Base-by-base conservation (phyloP, 257 asterid species). In the Salvia splendens region DNA sequence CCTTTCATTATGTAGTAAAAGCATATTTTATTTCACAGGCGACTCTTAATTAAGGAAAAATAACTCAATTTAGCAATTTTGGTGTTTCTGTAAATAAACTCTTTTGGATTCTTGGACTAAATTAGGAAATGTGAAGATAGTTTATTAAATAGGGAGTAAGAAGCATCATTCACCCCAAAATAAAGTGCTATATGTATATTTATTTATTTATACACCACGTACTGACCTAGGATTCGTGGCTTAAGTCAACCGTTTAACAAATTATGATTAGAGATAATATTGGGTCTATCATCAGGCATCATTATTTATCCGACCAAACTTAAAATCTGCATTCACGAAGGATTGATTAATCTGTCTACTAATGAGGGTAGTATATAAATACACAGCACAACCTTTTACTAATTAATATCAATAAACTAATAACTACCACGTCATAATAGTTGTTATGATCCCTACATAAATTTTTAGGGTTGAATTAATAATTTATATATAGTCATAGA, bases 241-340 rank as follows among this genome's bases (percentile, higher is more conserved):
- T 38, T 38, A 49, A 16, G 38, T 53, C 60, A 53, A 53, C 7
- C 15, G 5, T 4, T 4, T 53, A 53, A 10, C 15, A 53, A 53
- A 53, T n/a, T n/a, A 28, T 53, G 46, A 57, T 33, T 56, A 56
- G 24, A 56, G 24, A 56, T 12, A 14, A 49, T 28, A 54, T 54
- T 28, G 16, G 16, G 15, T 7, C 12, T 57, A 16, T 0, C 35
- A 57, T n/a, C 3, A 35, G 45, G 45, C 61, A 14, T 14, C 11
- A 16, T 49, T 28, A 15, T 49, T 50, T 7, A 16, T 50, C 17
- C 8, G 7, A 6, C 7, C 47, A 58, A 47, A 58, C 0, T 33
- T 6, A 43, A 56, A 16, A 55, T 5, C 20, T 10, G 15, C 45
- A 58, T 35, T 58, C 47, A 36, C 32, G 47, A 58, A 58, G 16